Evolutionary conservation across 2,329 filamentous ascomycete genomes (phyloP).

Genomic region (Phaeoacremonium minimum): DNA sequence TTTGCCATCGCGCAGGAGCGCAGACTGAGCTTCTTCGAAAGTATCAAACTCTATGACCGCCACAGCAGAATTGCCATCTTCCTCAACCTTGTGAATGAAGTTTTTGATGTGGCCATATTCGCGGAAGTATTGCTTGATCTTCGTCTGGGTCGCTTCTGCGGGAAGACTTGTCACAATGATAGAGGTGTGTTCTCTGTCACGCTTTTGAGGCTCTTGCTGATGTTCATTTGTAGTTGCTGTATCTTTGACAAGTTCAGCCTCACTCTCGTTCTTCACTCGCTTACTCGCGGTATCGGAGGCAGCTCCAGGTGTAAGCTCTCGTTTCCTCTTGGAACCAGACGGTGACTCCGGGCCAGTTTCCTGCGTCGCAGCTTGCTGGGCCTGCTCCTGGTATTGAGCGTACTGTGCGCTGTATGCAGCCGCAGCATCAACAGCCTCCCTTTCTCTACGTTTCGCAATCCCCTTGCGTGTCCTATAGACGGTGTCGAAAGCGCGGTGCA

Average conservation of each 20-base stretch:
- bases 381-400: constrained; percentile 21
- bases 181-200: constrained; percentile 87
- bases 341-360: constrained; percentile 23
- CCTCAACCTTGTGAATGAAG: constrained; percentile 63
- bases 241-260: no score
- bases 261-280: constrained; percentile 56
- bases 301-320: constrained; percentile 51
- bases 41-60: constrained; percentile 83
- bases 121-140: constrained; percentile 84
- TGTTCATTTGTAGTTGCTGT: constrained; percentile 25
- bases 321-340: constrained; percentile 65
- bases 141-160: constrained; percentile 61
- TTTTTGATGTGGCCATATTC: constrained; percentile 83
- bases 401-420: constrained; percentile 40
- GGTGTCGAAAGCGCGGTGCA: constrained; percentile 70
- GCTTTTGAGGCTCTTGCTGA: constrained; percentile 47
- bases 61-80: constrained; percentile 55
- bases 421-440: constrained; percentile 58
- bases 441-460: constrained; percentile 59
- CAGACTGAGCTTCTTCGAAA: constrained; percentile 74
- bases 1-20: constrained; percentile 77
- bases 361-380: constrained; percentile 24
- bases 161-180: constrained; percentile 79
- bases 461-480: constrained; percentile 65
- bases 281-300: constrained; percentile 56